Percentiles rank a stretch among this genome's conserved stretches.
Evolutionary conservation across 1,139 yeast species (phyloP).

Genomic region (Pichia sp.): DNA sequence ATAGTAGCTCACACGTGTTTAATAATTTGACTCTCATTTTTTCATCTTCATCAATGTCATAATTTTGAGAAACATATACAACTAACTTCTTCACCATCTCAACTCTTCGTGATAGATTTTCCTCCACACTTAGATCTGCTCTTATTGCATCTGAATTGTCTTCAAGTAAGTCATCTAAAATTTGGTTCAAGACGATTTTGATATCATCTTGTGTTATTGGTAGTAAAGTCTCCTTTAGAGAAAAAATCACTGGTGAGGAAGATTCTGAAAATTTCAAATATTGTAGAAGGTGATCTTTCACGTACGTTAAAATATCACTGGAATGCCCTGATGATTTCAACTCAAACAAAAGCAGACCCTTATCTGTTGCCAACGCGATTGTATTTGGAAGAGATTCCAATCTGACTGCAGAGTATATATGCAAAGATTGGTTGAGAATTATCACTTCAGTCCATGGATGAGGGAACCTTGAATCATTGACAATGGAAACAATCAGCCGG

Average conservation of each 20-base stretch:
- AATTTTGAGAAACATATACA: conserved; percentile 44
- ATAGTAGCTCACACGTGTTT: conserved; percentile 52
- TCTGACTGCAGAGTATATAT: conserved; percentile 4
- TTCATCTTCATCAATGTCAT: conserved; percentile 27
- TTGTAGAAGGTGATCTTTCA: conserved; percentile 72
- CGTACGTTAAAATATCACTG: not conserved
- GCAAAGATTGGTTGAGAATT: conserved; percentile 2
- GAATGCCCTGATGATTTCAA: conserved; percentile 14
- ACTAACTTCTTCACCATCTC: conserved; percentile 41
- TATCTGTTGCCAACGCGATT: conserved; percentile 43
- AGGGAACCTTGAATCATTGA: not conserved
- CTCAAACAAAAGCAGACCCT: conserved; percentile 65
- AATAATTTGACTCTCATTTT: conserved; percentile 37
- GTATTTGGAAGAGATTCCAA: conserved; percentile 41
- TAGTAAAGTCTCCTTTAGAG: conserved; percentile 35
- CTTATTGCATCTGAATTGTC: conserved; percentile 18
- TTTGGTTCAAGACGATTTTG: conserved; percentile 44
- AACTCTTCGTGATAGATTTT: conserved; percentile 41
- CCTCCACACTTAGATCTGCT: conserved; percentile 35
- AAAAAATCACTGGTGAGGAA: conserved; percentile 54
- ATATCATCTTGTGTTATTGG: conserved; percentile 36
- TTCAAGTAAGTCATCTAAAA: conserved; percentile 50
- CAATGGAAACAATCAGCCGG: conserved; percentile 5
- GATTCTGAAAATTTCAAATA: conserved; percentile 60
- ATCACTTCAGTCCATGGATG: conserved; percentile 13